Base-by-base conservation (phyloP, 345 rosid species). In the Conringia planisiliqua region DNA sequence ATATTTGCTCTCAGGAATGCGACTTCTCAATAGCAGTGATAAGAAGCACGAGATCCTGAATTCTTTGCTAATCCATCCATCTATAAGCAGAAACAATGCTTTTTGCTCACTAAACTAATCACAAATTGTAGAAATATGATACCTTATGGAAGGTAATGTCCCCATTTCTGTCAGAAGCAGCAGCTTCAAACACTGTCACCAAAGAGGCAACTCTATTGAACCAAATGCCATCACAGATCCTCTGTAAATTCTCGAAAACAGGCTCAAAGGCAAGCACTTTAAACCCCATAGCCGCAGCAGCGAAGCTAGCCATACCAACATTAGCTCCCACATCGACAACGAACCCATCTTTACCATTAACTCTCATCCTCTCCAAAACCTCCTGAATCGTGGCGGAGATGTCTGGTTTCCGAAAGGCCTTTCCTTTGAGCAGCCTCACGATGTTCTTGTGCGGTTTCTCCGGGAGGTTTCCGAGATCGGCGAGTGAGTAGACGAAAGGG, bases 391-490 rank as follows among this genome's bases (percentile, higher is more conserved):
- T 92, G 2, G 79, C 87, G 4, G 99, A 92, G 43, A 95, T 95
- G 76, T 92, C 97, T 36, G 99, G 98, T 78, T 79, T 89, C 68
- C 97, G 78, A 64, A 95, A 95, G 22, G 89, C 84, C 85, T 95
- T 95, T 4, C 99, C 98, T 80, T 95, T 95, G 26, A 95, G 87
- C 36, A 90, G 50, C 80, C 99, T 83, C 18, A 88, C 88, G 40
- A 95, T 89, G 91, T 92, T 95, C 85, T 90, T 95, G 78, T 95
- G 98, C 14, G 99, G 99, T 80, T 90, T 95, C 11, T 95, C 96
- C 16, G 98, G 97, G 51, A 92, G 81, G 7, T 82, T 80, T 4
- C 98, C 99, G 16, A 89, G 87, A 80, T 95, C 99, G 5, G 99
- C 83, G 38, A 92, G 91, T 0, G 98, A 92, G 76, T 80, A 92